Evolutionary conservation across 768 basidiomycete species (phyloP).

Genomic region (Naganishia randhawae): DNA sequence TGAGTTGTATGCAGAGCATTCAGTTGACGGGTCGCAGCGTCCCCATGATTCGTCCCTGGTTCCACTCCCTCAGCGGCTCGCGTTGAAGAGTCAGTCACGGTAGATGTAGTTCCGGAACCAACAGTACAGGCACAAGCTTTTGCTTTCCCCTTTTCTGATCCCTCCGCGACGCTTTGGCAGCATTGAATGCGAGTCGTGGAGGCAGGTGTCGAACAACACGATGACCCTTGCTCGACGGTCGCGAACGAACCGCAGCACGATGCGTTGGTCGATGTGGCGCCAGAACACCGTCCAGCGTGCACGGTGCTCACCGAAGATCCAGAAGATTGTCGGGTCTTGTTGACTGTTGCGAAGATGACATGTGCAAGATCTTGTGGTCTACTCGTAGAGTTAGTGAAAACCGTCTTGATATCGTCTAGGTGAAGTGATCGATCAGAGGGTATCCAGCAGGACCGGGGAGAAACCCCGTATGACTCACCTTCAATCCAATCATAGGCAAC

Average conservation of each 20-base stretch:
- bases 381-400: conserved; percentile 27
- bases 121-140: conserved; percentile 4
- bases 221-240: background rate
- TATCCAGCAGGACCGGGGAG: background rate
- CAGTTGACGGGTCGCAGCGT: background rate
- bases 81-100: background rate
- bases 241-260: background rate
- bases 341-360: conserved; percentile 41
- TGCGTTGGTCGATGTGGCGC: background rate
- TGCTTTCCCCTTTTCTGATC: background rate
- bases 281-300: background rate
- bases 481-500: conserved; percentile 69
- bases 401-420: conserved; percentile 36
- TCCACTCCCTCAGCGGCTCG: background rate
- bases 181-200: background rate
- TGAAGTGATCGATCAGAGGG: background rate
- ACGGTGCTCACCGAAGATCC: background rate
- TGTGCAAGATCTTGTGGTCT: conserved; percentile 16
- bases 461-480: conserved; percentile 55
- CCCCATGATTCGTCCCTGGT: background rate
- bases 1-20: background rate
- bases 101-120: background rate
- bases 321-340: conserved; percentile 12
- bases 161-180: background rate
- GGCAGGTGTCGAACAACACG: background rate